Percentiles rank a stretch among this genome's conserved stretches.
These are phyloP conservation scores for Suillus fuscotomentosus DNA, from an alignment of 768 basidiomycete species.

Conservation along the genomic window DNA sequence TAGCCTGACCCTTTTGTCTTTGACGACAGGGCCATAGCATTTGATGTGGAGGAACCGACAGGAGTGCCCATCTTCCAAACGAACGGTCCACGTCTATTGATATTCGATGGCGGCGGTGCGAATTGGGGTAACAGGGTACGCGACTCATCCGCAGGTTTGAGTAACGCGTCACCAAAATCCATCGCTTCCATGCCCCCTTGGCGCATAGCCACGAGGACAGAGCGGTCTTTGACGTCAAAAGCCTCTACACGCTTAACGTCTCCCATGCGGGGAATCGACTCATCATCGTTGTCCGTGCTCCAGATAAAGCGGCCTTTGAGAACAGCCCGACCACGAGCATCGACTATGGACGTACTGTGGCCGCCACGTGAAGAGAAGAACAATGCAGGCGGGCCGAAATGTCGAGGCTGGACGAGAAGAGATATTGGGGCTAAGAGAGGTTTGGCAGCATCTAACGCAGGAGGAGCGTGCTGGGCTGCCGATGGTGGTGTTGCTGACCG, in stretches of 20 bases:
- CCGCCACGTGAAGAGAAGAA: conserved; percentile 90
- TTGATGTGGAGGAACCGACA: conserved; percentile 41
- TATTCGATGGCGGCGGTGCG: conserved; percentile 53
- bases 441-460: conserved; percentile 39
- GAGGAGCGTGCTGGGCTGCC: conserved; percentile 23
- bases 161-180: conserved; percentile 74
- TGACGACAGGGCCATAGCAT: conserved; percentile 39
- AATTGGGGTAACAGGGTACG: conserved; percentile 73
- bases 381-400: conserved; percentile 84
- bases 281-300: conserved; percentile 62
- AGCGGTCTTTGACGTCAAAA: conserved; percentile 72
- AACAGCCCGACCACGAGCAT: conserved; percentile 81
- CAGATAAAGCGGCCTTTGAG: conserved; percentile 78
- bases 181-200: conserved; percentile 84
- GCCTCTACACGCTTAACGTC: conserved; percentile 84
- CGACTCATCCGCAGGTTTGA: conserved; percentile 79
- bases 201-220: conserved; percentile 82
- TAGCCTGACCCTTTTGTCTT: conserved; percentile 38
- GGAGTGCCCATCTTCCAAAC: conserved; percentile 85
- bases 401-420: conserved; percentile 71
- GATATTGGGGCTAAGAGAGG: conserved; percentile 74
- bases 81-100: conserved; percentile 71
- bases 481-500: conserved; percentile 43
- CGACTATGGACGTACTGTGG: conserved; percentile 85
- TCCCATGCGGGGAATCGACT: conserved; percentile 54